Conservation (phyloP, 2,329 filamentous ascomycete species). For the Hypoxylon sp. region DNA sequence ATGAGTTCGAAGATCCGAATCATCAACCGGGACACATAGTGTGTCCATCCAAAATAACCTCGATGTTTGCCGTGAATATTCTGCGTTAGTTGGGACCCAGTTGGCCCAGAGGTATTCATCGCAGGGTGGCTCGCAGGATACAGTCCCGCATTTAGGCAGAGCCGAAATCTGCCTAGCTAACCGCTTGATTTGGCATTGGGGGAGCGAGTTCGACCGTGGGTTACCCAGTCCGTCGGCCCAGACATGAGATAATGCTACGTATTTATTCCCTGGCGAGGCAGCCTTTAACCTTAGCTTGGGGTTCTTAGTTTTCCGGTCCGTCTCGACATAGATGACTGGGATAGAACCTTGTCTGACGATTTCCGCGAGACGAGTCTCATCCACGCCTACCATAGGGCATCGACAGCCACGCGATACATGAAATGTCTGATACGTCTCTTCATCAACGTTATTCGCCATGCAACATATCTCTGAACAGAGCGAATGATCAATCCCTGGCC, state of each 20-base stretch:
- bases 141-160: background rate
- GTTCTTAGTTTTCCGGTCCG: background rate
- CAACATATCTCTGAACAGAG: background rate
- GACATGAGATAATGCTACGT: background rate
- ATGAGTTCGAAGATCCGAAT: background rate
- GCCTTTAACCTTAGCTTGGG: background rate
- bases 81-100: background rate
- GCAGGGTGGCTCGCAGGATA: too few species aligned
- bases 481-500: background rate
- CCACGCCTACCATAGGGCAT: background rate
- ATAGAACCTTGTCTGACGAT: background rate
- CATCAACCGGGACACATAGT: background rate
- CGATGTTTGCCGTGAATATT: background rate
- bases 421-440: background rate
- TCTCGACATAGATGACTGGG: background rate
- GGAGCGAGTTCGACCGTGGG: background rate
- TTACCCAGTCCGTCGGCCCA: slow-evolving; percentile 2
- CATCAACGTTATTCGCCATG: background rate
- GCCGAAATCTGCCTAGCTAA: background rate
- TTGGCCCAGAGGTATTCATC: background rate
- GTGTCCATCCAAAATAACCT: background rate
- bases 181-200: background rate
- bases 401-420: background rate
- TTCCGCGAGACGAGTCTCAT: background rate
- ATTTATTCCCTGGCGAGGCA: background rate